These are phyloP conservation scores for Fusarium pininemorale DNA, from an alignment of 2,329 filamentous ascomycete genomes.

Conservation along the genomic window DNA sequence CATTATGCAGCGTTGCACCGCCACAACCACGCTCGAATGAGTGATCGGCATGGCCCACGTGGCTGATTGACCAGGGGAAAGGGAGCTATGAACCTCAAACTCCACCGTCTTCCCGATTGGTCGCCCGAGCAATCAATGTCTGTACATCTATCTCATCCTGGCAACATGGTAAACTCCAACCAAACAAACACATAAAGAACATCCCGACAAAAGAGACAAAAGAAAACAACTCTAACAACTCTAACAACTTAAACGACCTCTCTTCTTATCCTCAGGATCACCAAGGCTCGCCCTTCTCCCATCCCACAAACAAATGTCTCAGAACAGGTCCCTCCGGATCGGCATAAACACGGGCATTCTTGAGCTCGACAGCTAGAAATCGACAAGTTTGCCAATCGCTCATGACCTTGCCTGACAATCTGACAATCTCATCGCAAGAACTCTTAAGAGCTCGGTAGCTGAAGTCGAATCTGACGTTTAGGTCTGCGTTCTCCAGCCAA, in stretches of 20 bases:
- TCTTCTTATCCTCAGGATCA: not conserved
- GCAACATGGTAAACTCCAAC: not conserved
- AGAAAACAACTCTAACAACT: not conserved
- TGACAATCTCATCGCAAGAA: constrained; percentile 11
- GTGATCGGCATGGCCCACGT: constrained; percentile 33
- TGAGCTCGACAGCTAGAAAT: constrained; percentile 26
- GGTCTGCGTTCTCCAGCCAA: constrained; percentile 11
- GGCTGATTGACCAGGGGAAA: constrained; percentile 21
- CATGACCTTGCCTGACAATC: constrained; percentile 15
- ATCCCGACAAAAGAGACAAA: not conserved
- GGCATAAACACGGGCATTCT: constrained; percentile 19
- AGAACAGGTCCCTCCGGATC: constrained; percentile 22
- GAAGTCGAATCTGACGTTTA: constrained; percentile 11
- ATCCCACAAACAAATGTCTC: constrained; percentile 21
- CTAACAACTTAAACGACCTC: not conserved
- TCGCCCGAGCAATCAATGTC: constrained; percentile 3
- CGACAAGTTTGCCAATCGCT: constrained; percentile 26
- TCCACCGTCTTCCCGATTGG: constrained; percentile 39
- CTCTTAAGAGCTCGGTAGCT: not conserved
- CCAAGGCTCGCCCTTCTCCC: not conserved
- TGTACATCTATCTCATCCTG: not conserved
- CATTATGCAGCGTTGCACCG: constrained; percentile 6
- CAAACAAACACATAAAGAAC: not conserved
- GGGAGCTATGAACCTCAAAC: constrained; percentile 4
- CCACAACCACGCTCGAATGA: not conserved